Evolutionary conservation across 208 protist genomes (phyloP).

Genomic region (Acanthamoeba castellanii): DNA sequence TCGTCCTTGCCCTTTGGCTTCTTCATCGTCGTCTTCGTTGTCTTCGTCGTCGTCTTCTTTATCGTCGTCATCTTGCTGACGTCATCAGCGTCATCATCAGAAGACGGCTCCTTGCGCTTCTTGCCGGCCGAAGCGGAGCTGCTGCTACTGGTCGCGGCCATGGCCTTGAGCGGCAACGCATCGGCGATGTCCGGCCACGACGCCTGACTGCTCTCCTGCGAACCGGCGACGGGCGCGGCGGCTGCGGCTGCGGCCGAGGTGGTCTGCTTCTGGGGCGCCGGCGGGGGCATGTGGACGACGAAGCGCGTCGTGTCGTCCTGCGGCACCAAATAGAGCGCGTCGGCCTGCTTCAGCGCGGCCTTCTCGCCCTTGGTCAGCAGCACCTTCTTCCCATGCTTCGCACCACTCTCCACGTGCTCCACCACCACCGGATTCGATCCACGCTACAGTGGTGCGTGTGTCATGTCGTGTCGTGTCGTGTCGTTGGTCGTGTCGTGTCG

Average conservation of each 20-base stretch:
- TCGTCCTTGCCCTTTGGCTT: neutral
- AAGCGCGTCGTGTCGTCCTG: conserved; percentile 29
- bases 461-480: neutral
- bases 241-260: neutral
- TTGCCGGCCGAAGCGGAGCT: neutral
- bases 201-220: neutral
- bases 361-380: neutral
- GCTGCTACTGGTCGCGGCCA: neutral
- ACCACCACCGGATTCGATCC: conserved; percentile 6
- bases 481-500: too few species aligned
- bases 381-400: neutral
- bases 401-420: neutral
- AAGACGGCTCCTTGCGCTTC: neutral
- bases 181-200: conserved; percentile 17
- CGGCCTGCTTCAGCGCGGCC: neutral
- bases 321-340: neutral
- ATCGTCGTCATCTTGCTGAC: neutral
- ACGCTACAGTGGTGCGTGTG: neutral
- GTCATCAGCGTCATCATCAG: neutral
- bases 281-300: neutral
- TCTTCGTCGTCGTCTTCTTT: neutral
- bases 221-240: neutral
- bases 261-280: too few species aligned
- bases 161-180: neutral
- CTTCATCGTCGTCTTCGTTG: neutral